Evolutionary conservation across 2,329 filamentous ascomycete genomes (phyloP), one percentile per base, ranked within the genome.

Genomic region (Colletotrichum incanum): DNA sequence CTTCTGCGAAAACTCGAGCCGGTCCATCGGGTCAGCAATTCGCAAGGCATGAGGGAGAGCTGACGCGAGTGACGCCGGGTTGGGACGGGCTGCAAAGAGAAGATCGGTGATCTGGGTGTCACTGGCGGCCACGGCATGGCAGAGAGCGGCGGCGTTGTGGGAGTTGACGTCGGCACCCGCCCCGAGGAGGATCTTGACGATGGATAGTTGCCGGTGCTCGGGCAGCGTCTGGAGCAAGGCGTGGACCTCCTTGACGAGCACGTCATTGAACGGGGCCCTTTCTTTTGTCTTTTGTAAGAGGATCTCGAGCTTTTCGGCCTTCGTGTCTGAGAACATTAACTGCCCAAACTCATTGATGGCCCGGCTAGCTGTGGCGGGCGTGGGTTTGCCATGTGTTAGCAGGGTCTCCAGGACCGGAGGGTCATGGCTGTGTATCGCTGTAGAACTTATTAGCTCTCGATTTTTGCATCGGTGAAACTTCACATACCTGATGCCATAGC

Each of bases 111-210:
- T 78, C 5, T 81, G 81, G 0, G 80, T 78, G 55, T 86, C 82
- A 18, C 84, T 83, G 1, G 82, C 83, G 23, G 83, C 83, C 2
- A 91, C 84, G 5, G 88, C 87, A 65, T 82, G 81, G 64, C 86
- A 86, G 0, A 91, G 78, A 0, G 88, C 84, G 1, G 85, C 84
- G 0, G 84, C 88, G 34, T 88, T 85, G 68, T 85, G 83, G 1
- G 83, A 81, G 73, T 91, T 90, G n/a, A 89, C 81, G 58, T 90
- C 85, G 2, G 89, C 89, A 0, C 88, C 87, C 1, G 84, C 82
- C 1, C 83, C 81, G 1, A 91, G 76, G 0, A 91, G 82, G 0
- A 83, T 79, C 66, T 84, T 83, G 43, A 90, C 70, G 0, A 86
- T 83, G 2, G 84, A 80, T 6, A 87, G 77, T 1, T 82, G 82